Evolutionary conservation across 2,329 filamentous ascomycete species (phyloP).

Genomic region (Berkeleyomyces rouxiae): DNA sequence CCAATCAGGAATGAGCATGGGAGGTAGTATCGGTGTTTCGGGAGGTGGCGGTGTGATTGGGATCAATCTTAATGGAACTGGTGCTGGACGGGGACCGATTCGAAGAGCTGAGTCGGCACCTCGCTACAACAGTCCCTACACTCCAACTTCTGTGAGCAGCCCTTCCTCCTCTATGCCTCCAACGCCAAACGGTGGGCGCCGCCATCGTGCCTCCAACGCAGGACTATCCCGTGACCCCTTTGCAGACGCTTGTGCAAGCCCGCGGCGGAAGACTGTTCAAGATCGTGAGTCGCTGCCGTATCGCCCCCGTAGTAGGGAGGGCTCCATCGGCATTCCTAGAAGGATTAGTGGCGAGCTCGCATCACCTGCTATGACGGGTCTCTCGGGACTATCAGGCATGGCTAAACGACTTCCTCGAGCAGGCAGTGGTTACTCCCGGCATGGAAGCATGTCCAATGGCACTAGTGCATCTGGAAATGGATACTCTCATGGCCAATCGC

Average conservation of each 20-base stretch:
- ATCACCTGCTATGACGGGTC: not conserved
- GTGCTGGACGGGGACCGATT: constrained; percentile 8
- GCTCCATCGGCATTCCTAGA: constrained; percentile 27
- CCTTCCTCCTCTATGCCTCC: constrained; percentile 32
- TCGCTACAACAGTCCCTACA: constrained; percentile 36
- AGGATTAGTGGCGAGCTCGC: constrained; percentile 26
- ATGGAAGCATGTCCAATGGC: constrained; percentile 8
- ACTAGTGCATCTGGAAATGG: not conserved
- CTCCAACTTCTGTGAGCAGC: constrained; percentile 33
- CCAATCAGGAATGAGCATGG: constrained; percentile 17
- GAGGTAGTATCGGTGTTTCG: constrained; percentile 20
- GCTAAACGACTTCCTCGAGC: constrained; percentile 7
- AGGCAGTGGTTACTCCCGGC: constrained; percentile 4
- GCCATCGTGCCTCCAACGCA: constrained; percentile 21
- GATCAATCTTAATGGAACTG: constrained; percentile 11
- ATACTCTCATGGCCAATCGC: not conserved
- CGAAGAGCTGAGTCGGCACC: constrained; percentile 16
- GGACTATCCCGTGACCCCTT: constrained; percentile 17
- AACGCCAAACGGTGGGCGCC: constrained; percentile 32
- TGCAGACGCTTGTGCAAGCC: constrained; percentile 26
- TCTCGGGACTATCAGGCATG: constrained; percentile 8
- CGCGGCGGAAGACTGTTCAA: constrained; percentile 22
- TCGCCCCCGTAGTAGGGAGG: constrained; percentile 27
- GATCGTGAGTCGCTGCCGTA: constrained; percentile 27
- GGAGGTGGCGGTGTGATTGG: constrained; percentile 14